phyloP scores from a whole-genome alignment of 441 rosid genomes.

The Brassica hybrid region DNA sequence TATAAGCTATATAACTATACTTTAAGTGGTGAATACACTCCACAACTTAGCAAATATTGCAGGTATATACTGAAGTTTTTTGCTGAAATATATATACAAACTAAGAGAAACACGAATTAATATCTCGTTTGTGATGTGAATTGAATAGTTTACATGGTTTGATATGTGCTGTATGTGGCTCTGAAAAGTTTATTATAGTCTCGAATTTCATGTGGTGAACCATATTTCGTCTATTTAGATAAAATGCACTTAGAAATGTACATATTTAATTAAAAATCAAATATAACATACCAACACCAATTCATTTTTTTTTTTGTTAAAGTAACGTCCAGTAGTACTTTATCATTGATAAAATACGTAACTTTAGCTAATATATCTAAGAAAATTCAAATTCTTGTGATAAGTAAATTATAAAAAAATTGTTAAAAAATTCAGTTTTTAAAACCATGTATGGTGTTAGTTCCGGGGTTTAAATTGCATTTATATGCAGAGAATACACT shows the following conservation, averaged over 20 bases:
- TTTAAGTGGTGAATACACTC: conserved; percentile 1
- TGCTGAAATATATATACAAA: not conserved
- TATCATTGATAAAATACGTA: not conserved
- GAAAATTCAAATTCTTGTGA: not conserved
- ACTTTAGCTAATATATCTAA: not conserved
- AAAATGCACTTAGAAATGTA: not conserved
- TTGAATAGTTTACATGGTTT: conserved; percentile 8
- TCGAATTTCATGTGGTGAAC: conserved; percentile 10
- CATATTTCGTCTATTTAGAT: conserved; percentile 7
- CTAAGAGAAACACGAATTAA: conserved; percentile 9
- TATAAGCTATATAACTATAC: not conserved
- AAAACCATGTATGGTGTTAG: not conserved
- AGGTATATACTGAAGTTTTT: not conserved
- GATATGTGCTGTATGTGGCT: conserved; percentile 11
- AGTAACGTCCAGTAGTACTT: not conserved
- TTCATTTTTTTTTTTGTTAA: not conserved
- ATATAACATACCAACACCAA: not conserved
- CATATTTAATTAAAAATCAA: not conserved
- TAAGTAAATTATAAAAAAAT: not conserved
- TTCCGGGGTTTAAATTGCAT: not conserved
- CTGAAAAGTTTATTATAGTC: conserved; percentile 8
- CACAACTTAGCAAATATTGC: not conserved
- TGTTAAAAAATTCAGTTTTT: not conserved
- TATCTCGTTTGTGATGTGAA: conserved; percentile 22
- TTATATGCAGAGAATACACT: not conserved